Evolutionary conservation across 2,329 filamentous ascomycete genomes (phyloP).

Genomic region (Lecanosticta acicola): DNA sequence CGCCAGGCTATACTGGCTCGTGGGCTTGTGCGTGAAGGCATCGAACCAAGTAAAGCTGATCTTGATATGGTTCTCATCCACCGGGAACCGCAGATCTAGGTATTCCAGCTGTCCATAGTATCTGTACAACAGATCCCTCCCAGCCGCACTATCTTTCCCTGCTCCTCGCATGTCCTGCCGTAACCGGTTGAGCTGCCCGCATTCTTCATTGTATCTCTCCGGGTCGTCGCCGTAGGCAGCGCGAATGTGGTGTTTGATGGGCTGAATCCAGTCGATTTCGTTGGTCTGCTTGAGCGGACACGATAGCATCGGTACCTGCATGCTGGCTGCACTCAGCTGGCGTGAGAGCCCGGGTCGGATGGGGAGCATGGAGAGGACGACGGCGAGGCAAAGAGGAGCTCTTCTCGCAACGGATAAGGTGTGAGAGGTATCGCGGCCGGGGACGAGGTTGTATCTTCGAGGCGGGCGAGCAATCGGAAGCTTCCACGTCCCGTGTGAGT

Average conservation of each 20-base stretch:
- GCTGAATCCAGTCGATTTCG: slow-evolving; percentile 95
- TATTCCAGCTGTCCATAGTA: slow-evolving; percentile 98
- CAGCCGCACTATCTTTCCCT: slow-evolving; percentile 91
- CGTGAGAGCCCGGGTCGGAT: slow-evolving; percentile 31
- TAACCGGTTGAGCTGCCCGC: slow-evolving; percentile 84
- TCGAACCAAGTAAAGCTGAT: slow-evolving; percentile 99
- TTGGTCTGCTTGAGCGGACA: slow-evolving; percentile 88
- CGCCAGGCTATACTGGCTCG: slow-evolving; percentile 89
- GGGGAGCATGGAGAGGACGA: slow-evolving; percentile 34
- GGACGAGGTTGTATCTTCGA: too few species aligned
- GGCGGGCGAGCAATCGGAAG: slow-evolving; percentile 1
- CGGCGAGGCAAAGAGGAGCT: slow-evolving; percentile 3
- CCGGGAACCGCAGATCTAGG: slow-evolving; percentile 87
- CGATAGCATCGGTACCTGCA: slow-evolving; percentile 91
- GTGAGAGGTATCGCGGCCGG: not conserved
- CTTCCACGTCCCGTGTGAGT: not conserved
- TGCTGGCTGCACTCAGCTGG: slow-evolving; percentile 48
- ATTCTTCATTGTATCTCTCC: slow-evolving; percentile 92
- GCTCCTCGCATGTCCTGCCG: slow-evolving; percentile 98
- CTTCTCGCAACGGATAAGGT: not conserved
- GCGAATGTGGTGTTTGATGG: slow-evolving; percentile 88
- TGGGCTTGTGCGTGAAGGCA: slow-evolving; percentile 98
- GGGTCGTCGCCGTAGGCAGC: slow-evolving; percentile 94
- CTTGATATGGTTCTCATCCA: slow-evolving; percentile 98
- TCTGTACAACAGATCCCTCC: slow-evolving; percentile 86